Base-by-base conservation (phyloP, 2,329 filamentous ascomycete genomes). In the Cladosporium velox region DNA sequence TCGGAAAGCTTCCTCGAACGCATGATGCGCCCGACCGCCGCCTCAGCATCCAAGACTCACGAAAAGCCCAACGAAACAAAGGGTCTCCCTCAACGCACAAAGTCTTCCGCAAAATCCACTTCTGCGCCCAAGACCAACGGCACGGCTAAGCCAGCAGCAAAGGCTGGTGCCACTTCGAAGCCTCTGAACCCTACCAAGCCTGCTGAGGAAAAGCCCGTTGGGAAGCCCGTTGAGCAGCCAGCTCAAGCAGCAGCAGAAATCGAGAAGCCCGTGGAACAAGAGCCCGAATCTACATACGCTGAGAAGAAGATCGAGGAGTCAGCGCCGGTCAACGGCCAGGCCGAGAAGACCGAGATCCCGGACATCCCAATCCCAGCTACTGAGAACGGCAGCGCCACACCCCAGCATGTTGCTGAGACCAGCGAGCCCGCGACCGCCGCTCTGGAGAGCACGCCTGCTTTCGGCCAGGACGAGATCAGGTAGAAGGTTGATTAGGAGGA, bases 1-100 rank as follows among this genome's bases (percentile, higher is more conserved):
- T 89, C 91, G 69, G 88, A 91, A 70, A 79, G 87, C 15, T 93
- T 93, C 78, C 79, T 93, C 30, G 90, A 90, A n/a, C 86, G 91
- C 62, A 92, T 93, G 90, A 93, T 90, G 87, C 83, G 90, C 49
- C 91, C 91, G 2, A 93, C 91, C 0, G 86, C 89, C 54, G 82
- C 86, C 55, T 91, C 88, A 5, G 84, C 88, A 10, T 88, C 83
- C 69, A 92, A 91, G 79, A 85, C 85, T 0, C 81, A 86, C 2
- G 89, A 91, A 5, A 92, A 91, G 78, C 76, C 51, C 12, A 38
- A 24, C 15, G 44, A 75, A 5, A 76, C 77, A 15, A 74, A 75
- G 24, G 76, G 77, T 67, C 77, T 79, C 35, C 77, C 79, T 8
- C 66, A 65, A 34, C 28, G 57, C n/a, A 44, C 63, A 10, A 59